Conservation (phyloP, 192 early-diverging fungal genomes). For the Chytriomyces hyalinus region DNA sequence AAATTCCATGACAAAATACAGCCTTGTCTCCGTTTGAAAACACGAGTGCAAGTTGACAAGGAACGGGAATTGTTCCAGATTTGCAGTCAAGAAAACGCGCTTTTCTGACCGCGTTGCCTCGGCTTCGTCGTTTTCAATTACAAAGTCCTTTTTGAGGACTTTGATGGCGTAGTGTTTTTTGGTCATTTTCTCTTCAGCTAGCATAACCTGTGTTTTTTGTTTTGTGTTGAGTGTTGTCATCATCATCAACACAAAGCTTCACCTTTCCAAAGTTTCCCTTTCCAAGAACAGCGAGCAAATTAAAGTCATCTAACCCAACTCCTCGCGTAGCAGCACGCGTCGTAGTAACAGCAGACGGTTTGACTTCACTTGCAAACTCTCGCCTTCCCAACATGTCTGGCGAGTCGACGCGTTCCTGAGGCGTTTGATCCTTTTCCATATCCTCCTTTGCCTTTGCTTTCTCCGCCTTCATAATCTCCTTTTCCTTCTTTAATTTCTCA, state of each 20-base stretch:
- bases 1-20: conserved; percentile 99
- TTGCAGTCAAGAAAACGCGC: conserved; percentile 90
- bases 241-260: neutral
- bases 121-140: conserved; percentile 98
- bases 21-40: conserved; percentile 91
- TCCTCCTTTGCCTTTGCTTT: conserved; percentile 43
- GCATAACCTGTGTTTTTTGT: conserved; percentile 71
- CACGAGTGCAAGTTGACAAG: conserved; percentile 94
- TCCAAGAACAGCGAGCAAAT: conserved; percentile 91
- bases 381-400: neutral
- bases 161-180: conserved; percentile 94
- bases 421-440: conserved; percentile 4
- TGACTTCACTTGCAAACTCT: neutral
- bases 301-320: conserved; percentile 90
- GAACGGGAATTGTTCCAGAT: conserved; percentile 91
- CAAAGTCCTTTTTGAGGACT: conserved; percentile 97
- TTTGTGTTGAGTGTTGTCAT: neutral
- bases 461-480: conserved; percentile 61
- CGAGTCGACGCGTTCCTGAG: neutral
- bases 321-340: conserved; percentile 46
- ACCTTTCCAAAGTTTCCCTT: conserved; percentile 99
- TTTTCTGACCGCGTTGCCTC: conserved; percentile 93
- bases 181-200: conserved; percentile 87
- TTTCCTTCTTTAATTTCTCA: conserved; percentile 57
- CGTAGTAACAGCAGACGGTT: neutral